These are phyloP conservation scores for Luffa aegyptiaca DNA, from an alignment of 306 rosid species.

Conservation along the genomic window DNA sequence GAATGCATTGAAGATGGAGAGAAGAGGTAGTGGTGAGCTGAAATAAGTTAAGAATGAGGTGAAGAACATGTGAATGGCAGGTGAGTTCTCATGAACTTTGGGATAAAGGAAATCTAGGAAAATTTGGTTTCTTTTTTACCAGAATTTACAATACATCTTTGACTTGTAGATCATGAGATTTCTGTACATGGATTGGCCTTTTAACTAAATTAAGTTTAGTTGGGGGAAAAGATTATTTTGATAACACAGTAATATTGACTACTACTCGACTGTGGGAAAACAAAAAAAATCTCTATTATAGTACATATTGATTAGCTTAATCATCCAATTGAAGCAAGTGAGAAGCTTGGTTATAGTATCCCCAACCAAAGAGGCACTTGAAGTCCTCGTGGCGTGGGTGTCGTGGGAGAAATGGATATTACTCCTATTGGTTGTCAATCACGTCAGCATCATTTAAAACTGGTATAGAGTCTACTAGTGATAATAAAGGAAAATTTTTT, in stretches of 20 bases:
- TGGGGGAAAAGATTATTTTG: background rate
- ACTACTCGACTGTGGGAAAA: background rate
- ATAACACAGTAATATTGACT: background rate
- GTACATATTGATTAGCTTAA: background rate
- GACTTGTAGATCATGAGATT: background rate
- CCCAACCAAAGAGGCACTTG: background rate
- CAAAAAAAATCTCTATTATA: background rate
- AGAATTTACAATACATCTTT: background rate
- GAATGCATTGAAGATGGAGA: constrained; percentile 19
- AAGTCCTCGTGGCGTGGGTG: background rate
- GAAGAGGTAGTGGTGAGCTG: background rate
- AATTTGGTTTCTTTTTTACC: background rate
- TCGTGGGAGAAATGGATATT: too few species aligned
- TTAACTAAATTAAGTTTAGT: background rate
- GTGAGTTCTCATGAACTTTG: constrained; percentile 9
- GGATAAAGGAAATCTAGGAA: background rate
- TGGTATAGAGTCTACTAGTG: too few species aligned
- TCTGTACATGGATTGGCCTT: background rate
- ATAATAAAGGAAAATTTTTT: too few species aligned
- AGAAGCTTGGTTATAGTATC: background rate
- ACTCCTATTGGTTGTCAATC: too few species aligned
- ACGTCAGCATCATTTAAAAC: too few species aligned
- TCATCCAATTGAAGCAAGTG: background rate
- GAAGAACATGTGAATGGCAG: constrained; percentile 23
- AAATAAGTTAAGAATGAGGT: constrained; percentile 3